Base-by-base conservation (phyloP, 805 yeast genomes). In the Candida silvicultrix region DNA sequence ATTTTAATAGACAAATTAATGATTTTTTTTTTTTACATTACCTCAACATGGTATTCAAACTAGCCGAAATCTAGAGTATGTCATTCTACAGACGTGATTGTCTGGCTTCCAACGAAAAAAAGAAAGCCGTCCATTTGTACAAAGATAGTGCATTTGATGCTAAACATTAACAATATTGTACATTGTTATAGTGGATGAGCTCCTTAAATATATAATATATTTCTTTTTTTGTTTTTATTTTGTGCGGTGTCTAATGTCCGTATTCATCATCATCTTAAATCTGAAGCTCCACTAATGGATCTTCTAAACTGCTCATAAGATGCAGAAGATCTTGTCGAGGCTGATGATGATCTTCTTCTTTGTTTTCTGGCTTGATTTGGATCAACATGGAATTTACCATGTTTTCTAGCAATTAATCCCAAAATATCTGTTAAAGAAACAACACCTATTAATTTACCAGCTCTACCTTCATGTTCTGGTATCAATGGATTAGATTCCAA, bases 401-500 rank as follows among this genome's bases (percentile, higher is more conserved):
- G 75, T 32, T 77, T 78, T 55, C 81, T 75, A 9, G 96, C 96
- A 51, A 92, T 75, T 39, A 89, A 67, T 16, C 90, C 87, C 42
- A 94, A 68, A 31, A 92, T 83, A 65, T 92, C 99, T 0, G 98
- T 92, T 55, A 94, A 70, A 4, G 97, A 87, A 3, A 94, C 81
- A 22, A 94, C 98, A 37, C 98, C 98, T 45, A 88, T 79, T 50
- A 92, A 73, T 59, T 82, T 85, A 15, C 97, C 97, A 2, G 88
- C 80, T 44, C 82, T 70, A 39, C 83, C 82, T 43, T 68, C 71
- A 41, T 63, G 62, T 45, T 71, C 76, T 37, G 54, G 59, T 2
- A 42, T 52, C 25, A 66, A 59, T 19, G 52, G 50, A 12, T 64
- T 63, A 20, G 67, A 38, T 21, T 53, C 54, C 3, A 58, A 46